Evolutionary conservation across 2,329 filamentous ascomycete genomes (phyloP).

Genomic region (Aspergillus transmontanensis): DNA sequence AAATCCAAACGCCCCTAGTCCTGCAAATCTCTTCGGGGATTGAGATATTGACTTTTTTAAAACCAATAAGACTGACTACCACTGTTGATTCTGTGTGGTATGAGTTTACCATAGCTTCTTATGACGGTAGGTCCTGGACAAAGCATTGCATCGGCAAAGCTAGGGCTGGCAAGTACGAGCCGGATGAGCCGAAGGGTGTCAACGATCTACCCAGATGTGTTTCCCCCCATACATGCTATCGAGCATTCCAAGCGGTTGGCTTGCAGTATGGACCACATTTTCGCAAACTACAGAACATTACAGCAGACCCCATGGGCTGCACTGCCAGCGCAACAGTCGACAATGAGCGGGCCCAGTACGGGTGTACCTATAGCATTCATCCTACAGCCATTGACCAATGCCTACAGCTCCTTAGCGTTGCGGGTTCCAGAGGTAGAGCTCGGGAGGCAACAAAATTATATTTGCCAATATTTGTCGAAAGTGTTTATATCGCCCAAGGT

Average conservation of each 20-base stretch:
- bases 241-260: slow-evolving; percentile 1
- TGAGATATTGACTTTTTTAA: slow-evolving; percentile 10
- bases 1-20: neutral
- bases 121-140: slow-evolving; percentile 8
- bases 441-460: neutral
- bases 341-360: neutral
- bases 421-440: neutral
- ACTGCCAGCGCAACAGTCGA: slow-evolving; percentile 1
- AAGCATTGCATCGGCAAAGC: slow-evolving; percentile 13
- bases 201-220: neutral
- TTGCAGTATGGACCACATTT: slow-evolving; percentile 11
- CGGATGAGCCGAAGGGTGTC: neutral
- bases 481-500: slow-evolving; percentile 1
- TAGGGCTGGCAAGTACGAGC: neutral
- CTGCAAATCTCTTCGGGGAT: neutral
- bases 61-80: neutral
- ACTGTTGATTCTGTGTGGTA: slow-evolving; percentile 8
- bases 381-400: slow-evolving; percentile 12
- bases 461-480: slow-evolving; percentile 9
- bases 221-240: slow-evolving; percentile 6
- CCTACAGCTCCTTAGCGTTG: slow-evolving; percentile 12
- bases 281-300: slow-evolving; percentile 10
- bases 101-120: slow-evolving; percentile 13
- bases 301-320: slow-evolving; percentile 2
- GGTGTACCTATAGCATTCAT: slow-evolving; percentile 6